Base-by-base conservation (phyloP, 2,329 filamentous ascomycete genomes). In the Botrytis aclada region DNA sequence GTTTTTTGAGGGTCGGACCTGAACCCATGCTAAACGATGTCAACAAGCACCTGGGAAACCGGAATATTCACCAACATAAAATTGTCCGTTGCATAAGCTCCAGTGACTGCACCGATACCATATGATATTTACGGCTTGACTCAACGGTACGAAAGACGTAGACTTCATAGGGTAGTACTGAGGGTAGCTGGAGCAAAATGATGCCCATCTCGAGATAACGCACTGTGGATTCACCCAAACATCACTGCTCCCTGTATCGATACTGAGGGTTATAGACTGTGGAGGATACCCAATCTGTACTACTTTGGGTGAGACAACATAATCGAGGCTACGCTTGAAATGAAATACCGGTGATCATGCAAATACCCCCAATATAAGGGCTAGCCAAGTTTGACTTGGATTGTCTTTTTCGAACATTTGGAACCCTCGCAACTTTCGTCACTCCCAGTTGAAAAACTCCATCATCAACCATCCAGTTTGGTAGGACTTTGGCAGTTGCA, bases 201-300 rank as follows among this genome's bases (percentile, higher is more conserved):
- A 51, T 29, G 37, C 18, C 64, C 71, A 72, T 61, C 71, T 64
- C 37, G 71, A 72, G n/a, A 64, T 72, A 69, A 64, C 69, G 41
- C 71, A 72, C 37, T 51, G 45, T 25, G 64, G 64, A 41, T 72
- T 72, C 1, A 72, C 71, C 71, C 71, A 69, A 18, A 72, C 22
- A 61, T 72, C 71, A 69, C 71, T 69, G 29, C 63, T 69, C 18
- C 64, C 71, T 29, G 41, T 72, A 61, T 69, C 71, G 34, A 72
- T 29, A 70, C 54, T 62, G 2, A 72, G 64, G 54, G 41, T 54
- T 32, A 72, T n/a, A 9, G 65, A 43, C 22, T 72, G 71, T 18
- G 45, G 41, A 25, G 64, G 71, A 29, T 47, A 51, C 6, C 71
- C 71, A 62, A 72, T 69, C 62, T 72, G 71, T 37, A 70, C 71